Evolutionary conservation across 2,329 filamentous ascomycete genomes (phyloP).

Genomic region (Thielaviopsis cerberus): DNA sequence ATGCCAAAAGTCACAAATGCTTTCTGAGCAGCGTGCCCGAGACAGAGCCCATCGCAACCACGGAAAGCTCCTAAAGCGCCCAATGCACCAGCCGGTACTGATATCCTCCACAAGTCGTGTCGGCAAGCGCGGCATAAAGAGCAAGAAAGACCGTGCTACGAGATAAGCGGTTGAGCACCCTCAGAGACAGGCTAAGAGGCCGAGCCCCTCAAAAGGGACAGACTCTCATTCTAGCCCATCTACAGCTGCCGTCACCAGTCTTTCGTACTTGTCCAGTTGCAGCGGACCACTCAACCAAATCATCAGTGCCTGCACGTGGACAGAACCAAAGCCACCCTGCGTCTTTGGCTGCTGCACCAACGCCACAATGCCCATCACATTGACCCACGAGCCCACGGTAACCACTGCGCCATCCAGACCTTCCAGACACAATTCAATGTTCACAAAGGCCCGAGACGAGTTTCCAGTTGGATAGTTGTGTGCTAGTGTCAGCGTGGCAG

Average conservation of each 20-base stretch:
- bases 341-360: constrained; percentile 5
- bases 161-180: too few relatives aligned
- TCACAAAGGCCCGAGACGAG: constrained; percentile 38
- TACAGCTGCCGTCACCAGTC: constrained; percentile 10
- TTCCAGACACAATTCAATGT: constrained; percentile 53
- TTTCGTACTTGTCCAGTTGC: constrained; percentile 53
- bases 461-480: constrained; percentile 40
- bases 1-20: constrained; percentile 37
- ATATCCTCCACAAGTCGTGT: not conserved
- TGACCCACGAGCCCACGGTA: constrained; percentile 67
- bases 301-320: constrained; percentile 52
- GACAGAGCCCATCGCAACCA: not conserved
- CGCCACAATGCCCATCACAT: constrained; percentile 65
- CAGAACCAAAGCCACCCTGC: constrained; percentile 5
- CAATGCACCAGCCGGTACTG: not conserved
- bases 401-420: constrained; percentile 43
- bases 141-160: not conserved
- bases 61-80: not conserved
- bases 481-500: constrained; percentile 46
- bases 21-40: constrained; percentile 29
- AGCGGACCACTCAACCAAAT: constrained; percentile 62
- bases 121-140: not conserved
- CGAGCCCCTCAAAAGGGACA: not conserved
- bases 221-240: not conserved
- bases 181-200: too few relatives aligned